Conservation (phyloP, 225 moss, liverwort and hornwort species). For the Bryum argenteum region DNA sequence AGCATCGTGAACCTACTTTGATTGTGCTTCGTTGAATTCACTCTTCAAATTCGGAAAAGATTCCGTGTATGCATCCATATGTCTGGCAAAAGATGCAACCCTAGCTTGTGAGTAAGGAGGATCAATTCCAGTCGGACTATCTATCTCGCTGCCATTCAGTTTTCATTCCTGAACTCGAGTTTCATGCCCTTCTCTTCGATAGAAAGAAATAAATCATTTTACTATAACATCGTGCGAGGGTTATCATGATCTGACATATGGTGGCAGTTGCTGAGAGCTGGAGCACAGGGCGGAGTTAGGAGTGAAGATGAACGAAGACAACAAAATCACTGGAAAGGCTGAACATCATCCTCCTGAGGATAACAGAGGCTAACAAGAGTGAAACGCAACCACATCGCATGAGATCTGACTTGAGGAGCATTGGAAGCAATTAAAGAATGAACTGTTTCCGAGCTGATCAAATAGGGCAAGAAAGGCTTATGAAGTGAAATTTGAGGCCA, state of each 20-base stretch:
- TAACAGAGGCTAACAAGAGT: constrained; percentile 7
- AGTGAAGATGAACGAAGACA: background rate
- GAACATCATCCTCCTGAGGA: background rate
- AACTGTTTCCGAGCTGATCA: background rate
- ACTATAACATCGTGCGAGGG: constrained; percentile 14
- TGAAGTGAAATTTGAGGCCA: background rate
- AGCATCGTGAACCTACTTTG: background rate
- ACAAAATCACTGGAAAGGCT: constrained; percentile 13
- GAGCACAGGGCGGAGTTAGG: background rate
- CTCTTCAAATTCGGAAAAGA: constrained; percentile 2
- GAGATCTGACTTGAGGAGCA: background rate
- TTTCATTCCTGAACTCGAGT: constrained; percentile 9
- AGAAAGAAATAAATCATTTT: constrained; percentile 18
- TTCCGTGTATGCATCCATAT: constrained; percentile 6
- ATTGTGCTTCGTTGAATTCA: background rate
- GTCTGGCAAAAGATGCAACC: constrained; percentile 2
- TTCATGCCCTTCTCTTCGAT: no score
- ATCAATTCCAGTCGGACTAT: constrained; percentile 12
- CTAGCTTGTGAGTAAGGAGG: background rate
- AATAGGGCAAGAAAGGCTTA: constrained; percentile 17
- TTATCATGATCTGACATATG: constrained; percentile 7
- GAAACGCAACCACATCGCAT: constrained; percentile 8
- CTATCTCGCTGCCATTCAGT: background rate
- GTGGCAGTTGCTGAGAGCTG: constrained; percentile 11
- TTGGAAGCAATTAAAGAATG: background rate